Conservation (phyloP, 306 rosid species). For the Lathyrus oleraceus region DNA sequence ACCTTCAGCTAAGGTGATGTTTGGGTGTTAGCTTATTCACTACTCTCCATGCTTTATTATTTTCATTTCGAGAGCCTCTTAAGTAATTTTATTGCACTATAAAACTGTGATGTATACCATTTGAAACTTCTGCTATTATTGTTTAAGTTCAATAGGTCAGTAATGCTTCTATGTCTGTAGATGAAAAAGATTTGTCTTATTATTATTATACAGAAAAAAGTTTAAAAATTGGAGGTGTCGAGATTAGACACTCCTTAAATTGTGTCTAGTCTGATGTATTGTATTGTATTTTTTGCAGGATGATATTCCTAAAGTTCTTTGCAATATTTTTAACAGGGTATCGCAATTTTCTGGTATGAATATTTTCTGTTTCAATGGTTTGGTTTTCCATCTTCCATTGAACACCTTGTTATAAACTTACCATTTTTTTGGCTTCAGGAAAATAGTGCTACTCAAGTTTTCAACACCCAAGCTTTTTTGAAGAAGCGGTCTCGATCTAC, state of each 20-base stretch:
- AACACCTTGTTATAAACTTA: conserved; percentile 10
- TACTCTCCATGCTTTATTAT: conserved; percentile 25
- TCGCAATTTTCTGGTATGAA: conserved; percentile 89
- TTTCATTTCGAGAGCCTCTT: conserved; percentile 15
- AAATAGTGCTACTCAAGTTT: conserved; percentile 69
- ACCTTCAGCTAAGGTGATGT: conserved; percentile 89
- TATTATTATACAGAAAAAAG: conserved; percentile 16
- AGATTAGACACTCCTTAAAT: not conserved
- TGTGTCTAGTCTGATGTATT: conserved; percentile 35
- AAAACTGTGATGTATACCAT: conserved; percentile 28
- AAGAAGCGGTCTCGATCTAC: conserved; percentile 89
- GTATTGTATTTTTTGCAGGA: conserved; percentile 57
- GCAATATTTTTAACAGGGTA: conserved; percentile 95
- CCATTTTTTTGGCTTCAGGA: conserved; percentile 58
- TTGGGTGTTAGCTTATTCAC: conserved; percentile 37
- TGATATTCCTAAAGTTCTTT: conserved; percentile 90
- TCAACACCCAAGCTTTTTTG: conserved; percentile 88
- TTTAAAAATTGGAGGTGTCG: not conserved
- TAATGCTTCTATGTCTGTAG: conserved; percentile 17
- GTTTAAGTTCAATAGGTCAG: conserved; percentile 7
- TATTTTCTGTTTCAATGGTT: conserved; percentile 30
- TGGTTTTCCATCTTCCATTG: conserved; percentile 30
- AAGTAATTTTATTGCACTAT: conserved; percentile 19
- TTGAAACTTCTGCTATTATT: not conserved
- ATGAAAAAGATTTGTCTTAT: conserved; percentile 15